These are phyloP conservation scores for Moricandia moricandioides DNA, from an alignment of 345 rosid genomes.

Conservation along the genomic window DNA sequence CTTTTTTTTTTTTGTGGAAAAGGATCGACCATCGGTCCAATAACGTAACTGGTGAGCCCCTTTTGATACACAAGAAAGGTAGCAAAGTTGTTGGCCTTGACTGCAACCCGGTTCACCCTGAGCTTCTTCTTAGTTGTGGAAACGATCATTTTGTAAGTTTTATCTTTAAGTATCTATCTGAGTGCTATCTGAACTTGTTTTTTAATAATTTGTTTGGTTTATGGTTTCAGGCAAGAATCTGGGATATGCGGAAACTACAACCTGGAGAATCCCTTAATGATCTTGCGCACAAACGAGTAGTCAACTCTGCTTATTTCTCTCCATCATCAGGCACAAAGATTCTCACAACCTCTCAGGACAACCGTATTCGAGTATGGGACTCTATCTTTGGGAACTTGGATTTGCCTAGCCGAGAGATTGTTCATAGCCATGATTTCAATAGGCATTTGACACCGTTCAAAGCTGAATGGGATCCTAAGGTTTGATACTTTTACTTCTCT, in stretches of 20 bases:
- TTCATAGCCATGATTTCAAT: slow-evolving; percentile 96
- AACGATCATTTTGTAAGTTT: slow-evolving; percentile 81
- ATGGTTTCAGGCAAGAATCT: slow-evolving; percentile 72
- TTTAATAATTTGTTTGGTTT: slow-evolving; percentile 13
- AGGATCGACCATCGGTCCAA: slow-evolving; percentile 88
- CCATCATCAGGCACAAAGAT: slow-evolving; percentile 83
- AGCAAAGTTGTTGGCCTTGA: slow-evolving; percentile 94
- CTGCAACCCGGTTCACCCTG: slow-evolving; percentile 92
- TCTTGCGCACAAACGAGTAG: slow-evolving; percentile 82
- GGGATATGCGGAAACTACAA: slow-evolving; percentile 85
- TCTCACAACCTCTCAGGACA: slow-evolving; percentile 88
- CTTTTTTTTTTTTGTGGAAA: background rate
- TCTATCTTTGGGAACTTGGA: slow-evolving; percentile 80
- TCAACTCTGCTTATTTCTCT: slow-evolving; percentile 94
- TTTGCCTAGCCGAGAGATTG: slow-evolving; percentile 89
- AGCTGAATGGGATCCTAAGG: slow-evolving; percentile 99
- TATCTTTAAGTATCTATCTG: background rate
- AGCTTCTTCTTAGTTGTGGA: slow-evolving; percentile 86
- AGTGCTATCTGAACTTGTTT: background rate
- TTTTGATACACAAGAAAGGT: slow-evolving; percentile 88
- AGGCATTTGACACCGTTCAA: slow-evolving; percentile 88
- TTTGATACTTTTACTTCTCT: slow-evolving; percentile 22
- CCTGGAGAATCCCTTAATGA: slow-evolving; percentile 56
- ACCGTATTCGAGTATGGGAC: slow-evolving; percentile 89
- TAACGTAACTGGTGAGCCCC: slow-evolving; percentile 46